Evolutionary conservation across 768 basidiomycete species (phyloP).

Genomic region (Melanogaster broomeanus): DNA sequence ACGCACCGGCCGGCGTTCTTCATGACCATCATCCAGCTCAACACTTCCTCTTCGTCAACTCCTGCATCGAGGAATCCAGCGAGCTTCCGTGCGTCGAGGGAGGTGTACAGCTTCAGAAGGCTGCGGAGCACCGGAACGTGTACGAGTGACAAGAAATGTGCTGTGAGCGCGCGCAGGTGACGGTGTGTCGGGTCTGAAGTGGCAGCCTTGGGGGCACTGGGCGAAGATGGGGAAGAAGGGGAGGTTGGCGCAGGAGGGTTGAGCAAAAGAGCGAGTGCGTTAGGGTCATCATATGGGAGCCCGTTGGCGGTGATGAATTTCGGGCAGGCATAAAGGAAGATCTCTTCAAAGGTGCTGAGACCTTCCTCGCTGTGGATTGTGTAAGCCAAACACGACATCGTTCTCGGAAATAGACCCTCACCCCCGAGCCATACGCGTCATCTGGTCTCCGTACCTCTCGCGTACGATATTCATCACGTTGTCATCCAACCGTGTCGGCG

Average conservation of each 20-base stretch:
- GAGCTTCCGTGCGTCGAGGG: slow-evolving; percentile 87
- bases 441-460: slow-evolving; percentile 92
- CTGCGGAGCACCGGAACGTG: slow-evolving; percentile 85
- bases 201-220: slow-evolving; percentile 25
- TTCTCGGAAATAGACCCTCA: slow-evolving; percentile 39
- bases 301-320: slow-evolving; percentile 96
- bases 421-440: slow-evolving; percentile 83
- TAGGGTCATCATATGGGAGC: slow-evolving; percentile 86
- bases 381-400: neutral
- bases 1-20: slow-evolving; percentile 84
- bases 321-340: slow-evolving; percentile 93
- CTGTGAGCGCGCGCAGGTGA: slow-evolving; percentile 82
- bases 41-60: slow-evolving; percentile 88
- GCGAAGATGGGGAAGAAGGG: slow-evolving; percentile 23
- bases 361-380: slow-evolving; percentile 57
- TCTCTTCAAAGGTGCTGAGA: slow-evolving; percentile 47
- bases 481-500: slow-evolving; percentile 91
- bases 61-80: slow-evolving; percentile 79
- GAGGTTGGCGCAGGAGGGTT: slow-evolving; percentile 40
- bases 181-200: slow-evolving; percentile 73
- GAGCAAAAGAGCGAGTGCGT: slow-evolving; percentile 53
- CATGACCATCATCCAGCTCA: slow-evolving; percentile 96
- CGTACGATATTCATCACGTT: slow-evolving; percentile 92
- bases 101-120: slow-evolving; percentile 94
- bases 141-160: slow-evolving; percentile 73